A percentile compares a stretch with the other conserved stretches of the same genome.
These are phyloP conservation scores for Chrysanthemum seticuspe DNA, from an alignment of 129 eudicot species.

Conservation along the genomic window DNA sequence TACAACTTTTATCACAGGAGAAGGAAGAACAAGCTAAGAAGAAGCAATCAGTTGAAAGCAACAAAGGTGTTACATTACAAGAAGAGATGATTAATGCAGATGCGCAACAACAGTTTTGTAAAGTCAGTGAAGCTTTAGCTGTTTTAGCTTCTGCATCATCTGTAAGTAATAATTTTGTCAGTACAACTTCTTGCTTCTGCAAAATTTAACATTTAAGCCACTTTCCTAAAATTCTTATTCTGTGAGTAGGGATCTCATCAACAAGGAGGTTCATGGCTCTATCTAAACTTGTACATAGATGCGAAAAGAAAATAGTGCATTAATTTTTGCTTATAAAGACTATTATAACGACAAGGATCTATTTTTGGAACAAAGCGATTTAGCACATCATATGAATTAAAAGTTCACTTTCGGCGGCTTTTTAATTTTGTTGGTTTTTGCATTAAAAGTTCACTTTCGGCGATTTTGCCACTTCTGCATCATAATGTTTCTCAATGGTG, in stretches of 20 bases:
- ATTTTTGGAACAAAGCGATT: no score
- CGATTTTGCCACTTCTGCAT: no score
- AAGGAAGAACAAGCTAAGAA: slow-evolving; percentile 74
- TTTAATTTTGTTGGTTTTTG: background rate
- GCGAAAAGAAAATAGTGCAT: background rate
- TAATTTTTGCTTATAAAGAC: background rate
- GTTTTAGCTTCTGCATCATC: slow-evolving; percentile 98
- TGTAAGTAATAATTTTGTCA: slow-evolving; percentile 38
- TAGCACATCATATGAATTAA: background rate
- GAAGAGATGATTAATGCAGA: slow-evolving; percentile 73
- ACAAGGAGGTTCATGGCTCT: no score
- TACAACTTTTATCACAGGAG: slow-evolving; percentile 40
- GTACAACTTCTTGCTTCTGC: slow-evolving; percentile 1
- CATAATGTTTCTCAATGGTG: no score
- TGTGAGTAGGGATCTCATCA: slow-evolving; percentile 89
- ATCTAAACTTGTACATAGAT: background rate
- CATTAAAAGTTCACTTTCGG: no score
- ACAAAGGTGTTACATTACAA: slow-evolving; percentile 73
- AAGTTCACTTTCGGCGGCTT: background rate
- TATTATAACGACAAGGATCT: no score
- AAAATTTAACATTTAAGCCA: background rate
- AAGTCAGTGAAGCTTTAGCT: no score
- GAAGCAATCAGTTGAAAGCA: slow-evolving; percentile 44
- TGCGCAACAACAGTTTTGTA: slow-evolving; percentile 85
- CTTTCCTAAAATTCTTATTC: slow-evolving; percentile 18